Evolutionary conservation across 2,329 filamentous ascomycete species (phyloP).

Genomic region (Ambrosiella beaveri): DNA sequence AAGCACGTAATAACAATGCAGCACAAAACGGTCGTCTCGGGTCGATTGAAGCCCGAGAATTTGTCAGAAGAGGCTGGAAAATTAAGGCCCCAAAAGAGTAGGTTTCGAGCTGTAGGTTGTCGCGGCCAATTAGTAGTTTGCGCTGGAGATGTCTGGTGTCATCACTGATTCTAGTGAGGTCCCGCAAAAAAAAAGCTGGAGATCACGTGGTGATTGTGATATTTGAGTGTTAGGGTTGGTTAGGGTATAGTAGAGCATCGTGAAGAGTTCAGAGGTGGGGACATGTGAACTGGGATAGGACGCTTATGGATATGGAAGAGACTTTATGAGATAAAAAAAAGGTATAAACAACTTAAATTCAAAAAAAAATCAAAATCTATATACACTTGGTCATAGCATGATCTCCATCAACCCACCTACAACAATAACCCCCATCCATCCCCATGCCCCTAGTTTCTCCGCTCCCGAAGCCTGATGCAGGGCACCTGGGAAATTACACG

Average conservation of each 20-base stretch:
- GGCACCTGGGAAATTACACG: constrained; percentile 21
- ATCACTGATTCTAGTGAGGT: not conserved
- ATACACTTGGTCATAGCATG: not conserved
- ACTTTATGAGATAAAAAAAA: not conserved
- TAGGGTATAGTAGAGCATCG: not conserved
- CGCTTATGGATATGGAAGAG: not conserved
- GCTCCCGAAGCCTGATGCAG: constrained; percentile 11
- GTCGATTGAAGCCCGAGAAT: no score
- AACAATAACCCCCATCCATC: not conserved
- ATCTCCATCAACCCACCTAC: not conserved
- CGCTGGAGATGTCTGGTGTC: not conserved
- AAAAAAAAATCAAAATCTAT: not conserved
- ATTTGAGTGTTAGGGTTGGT: not conserved
- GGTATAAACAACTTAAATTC: not conserved
- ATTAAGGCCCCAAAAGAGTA: not conserved
- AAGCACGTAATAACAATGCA: no score
- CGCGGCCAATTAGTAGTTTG: not conserved
- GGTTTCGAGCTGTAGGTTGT: not conserved
- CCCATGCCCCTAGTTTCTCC: not conserved
- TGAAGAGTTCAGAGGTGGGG: not conserved
- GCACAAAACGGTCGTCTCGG: no score
- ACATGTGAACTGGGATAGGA: not conserved
- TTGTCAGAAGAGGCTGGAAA: no score
- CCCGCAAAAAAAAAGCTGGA: constrained; percentile 1
- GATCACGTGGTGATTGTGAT: not conserved